Conservation (phyloP, 2,329 filamentous ascomycete species). For the Lasiodiplodia hormozganensis region DNA sequence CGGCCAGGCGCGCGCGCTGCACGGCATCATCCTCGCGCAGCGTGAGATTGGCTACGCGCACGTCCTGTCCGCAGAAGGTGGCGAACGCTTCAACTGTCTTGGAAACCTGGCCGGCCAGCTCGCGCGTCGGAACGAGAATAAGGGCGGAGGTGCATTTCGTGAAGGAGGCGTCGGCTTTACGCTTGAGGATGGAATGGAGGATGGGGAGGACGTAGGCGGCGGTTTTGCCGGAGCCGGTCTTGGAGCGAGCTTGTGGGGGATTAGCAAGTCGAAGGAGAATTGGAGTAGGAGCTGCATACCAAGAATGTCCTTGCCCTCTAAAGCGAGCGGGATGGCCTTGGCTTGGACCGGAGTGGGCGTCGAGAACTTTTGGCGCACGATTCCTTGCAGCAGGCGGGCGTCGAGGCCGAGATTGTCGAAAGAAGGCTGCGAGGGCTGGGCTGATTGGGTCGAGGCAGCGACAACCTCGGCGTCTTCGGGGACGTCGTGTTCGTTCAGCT, state of each 20-base stretch:
- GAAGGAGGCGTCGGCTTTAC: slow-evolving; percentile 69
- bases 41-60: slow-evolving; percentile 84
- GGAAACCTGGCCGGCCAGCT: slow-evolving; percentile 90
- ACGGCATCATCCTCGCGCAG: slow-evolving; percentile 90
- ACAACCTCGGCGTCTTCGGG: slow-evolving; percentile 44
- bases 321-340: slow-evolving; percentile 83
- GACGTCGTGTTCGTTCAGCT: slow-evolving; percentile 56
- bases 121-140: slow-evolving; percentile 91
- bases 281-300: slow-evolving; percentile 44
- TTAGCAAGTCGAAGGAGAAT: slow-evolving; percentile 34
- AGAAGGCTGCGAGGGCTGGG: slow-evolving; percentile 28
- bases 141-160: slow-evolving; percentile 72
- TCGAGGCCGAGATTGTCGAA: slow-evolving; percentile 85
- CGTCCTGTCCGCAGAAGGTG: slow-evolving; percentile 82
- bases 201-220: slow-evolving; percentile 93
- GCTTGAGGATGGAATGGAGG: slow-evolving; percentile 81
- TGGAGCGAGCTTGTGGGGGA: slow-evolving; percentile 73
- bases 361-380: slow-evolving; percentile 83
- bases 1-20: slow-evolving; percentile 83
- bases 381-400: slow-evolving; percentile 81
- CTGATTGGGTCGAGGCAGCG: slow-evolving; percentile 4
- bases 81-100: slow-evolving; percentile 79
- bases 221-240: slow-evolving; percentile 96
- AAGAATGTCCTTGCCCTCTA: slow-evolving; percentile 87
- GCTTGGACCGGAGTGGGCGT: slow-evolving; percentile 89